These are phyloP conservation scores for Leptographium galeiforme DNA, from an alignment of 2,329 filamentous ascomycete species.

Conservation along the genomic window DNA sequence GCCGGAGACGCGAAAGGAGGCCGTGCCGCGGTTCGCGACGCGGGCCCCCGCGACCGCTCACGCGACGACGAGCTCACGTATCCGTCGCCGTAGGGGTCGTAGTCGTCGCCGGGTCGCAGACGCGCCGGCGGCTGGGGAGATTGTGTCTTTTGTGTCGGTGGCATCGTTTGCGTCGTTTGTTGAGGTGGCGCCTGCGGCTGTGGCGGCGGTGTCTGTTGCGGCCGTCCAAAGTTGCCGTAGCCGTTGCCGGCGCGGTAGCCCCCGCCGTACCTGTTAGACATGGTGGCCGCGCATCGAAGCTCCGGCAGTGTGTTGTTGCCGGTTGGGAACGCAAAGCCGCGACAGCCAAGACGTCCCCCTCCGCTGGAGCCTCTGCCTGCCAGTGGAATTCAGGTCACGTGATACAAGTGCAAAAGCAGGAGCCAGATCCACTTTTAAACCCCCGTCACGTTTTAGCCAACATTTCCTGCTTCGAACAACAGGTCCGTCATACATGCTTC, in stretches of 20 bases:
- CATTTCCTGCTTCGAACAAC: not conserved
- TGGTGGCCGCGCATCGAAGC: slow-evolving; percentile 14
- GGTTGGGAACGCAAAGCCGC: too few relatives aligned
- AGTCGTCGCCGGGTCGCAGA: slow-evolving; percentile 27
- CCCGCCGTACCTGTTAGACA: slow-evolving; percentile 38
- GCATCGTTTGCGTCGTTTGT: not conserved
- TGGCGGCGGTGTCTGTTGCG: slow-evolving; percentile 3
- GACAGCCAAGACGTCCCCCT: too few relatives aligned
- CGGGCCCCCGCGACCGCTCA: not conserved
- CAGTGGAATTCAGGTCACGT: too few relatives aligned
- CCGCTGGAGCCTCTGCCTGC: too few relatives aligned
- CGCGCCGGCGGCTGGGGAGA: not conserved
- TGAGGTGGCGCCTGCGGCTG: not conserved
- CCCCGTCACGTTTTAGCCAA: too few relatives aligned
- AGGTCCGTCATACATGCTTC: not conserved
- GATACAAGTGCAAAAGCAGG: too few relatives aligned
- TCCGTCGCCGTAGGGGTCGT: slow-evolving; percentile 34
- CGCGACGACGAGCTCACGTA: slow-evolving; percentile 11
- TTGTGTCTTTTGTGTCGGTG: not conserved
- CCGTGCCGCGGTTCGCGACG: not conserved
- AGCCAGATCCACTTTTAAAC: too few relatives aligned
- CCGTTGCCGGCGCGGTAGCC: slow-evolving; percentile 32
- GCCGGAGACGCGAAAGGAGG: not conserved
- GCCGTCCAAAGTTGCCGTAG: slow-evolving; percentile 29
- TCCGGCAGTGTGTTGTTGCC: not conserved